Evolutionary conservation across 2,329 filamentous ascomycete genomes (phyloP), one percentile per base, ranked within the genome.

Genomic region (Furcasterigmium sp.): DNA sequence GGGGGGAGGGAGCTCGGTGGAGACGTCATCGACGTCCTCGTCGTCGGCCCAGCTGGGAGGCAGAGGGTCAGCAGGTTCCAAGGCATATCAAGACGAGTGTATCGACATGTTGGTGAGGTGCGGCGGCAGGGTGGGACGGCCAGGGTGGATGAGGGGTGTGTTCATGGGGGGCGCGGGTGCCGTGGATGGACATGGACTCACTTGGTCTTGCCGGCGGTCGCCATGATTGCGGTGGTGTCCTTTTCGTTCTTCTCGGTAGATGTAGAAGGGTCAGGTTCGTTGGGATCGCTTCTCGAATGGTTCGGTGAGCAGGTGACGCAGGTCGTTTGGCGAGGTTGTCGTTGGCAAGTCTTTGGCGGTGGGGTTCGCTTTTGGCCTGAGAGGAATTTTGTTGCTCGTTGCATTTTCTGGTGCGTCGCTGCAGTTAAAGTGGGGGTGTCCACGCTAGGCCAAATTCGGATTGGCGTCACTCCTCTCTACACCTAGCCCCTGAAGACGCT

Each of bases 11-110:
- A 98, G 86, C 45, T 81, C 77, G 53, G 68, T 67, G 56, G 65
- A 59, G 55, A 79, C 73, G 72, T 86, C 80, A 69, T 93, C 86
- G 70, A 89, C 85, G 61, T 91, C 87, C 64, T 95, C 90, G 64
- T 93, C 88, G 73, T 97, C 93, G 65, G 93, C 91, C 91, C 91
- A 97, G 78, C 73, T 75, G 44, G 4, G 23, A 26, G 15, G 20
- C 15, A 28, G 25, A 30, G 37, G 11, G 8, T 17, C 32, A 35
- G 8, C 15, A 35, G 14, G 14, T 35, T 17, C 23, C 7, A 26
- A 11, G 23, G 23, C 29, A 32, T 32, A 17, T 35, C 32, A 10
- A 18, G 9, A 15, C 11, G 9, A 9, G 11, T 35, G 32, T 15
- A 11, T 34, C 32, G n/a, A 35, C 5, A 11, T 15, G 13, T 4